Evolutionary conservation across 1,284 basidiomycete genomes (phyloP).

Genomic region (Fistulinella cinereoalba): DNA sequence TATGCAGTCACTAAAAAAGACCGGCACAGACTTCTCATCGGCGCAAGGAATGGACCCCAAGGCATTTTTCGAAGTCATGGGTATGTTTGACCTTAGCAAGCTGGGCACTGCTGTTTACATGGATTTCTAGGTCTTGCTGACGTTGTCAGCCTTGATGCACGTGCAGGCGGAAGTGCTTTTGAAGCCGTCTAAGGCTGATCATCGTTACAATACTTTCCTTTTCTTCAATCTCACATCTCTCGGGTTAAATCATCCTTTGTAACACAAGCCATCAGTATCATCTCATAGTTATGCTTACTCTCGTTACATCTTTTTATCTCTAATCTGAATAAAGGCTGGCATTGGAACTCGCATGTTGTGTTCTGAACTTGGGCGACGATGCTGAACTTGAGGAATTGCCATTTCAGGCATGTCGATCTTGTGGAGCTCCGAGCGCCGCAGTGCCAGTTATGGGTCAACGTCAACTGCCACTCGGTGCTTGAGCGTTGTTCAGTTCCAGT

Average conservation of each 20-base stretch:
- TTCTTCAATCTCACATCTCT: neutral
- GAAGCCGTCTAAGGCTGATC: conserved; percentile 39
- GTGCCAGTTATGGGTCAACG: too few species aligned
- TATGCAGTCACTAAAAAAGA: conserved; percentile 71
- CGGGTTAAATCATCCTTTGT: conserved; percentile 14
- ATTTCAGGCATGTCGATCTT: conserved; percentile 13
- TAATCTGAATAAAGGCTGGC: conserved; percentile 8
- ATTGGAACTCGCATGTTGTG: conserved; percentile 3
- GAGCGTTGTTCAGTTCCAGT: neutral
- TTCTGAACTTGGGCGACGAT: neutral
- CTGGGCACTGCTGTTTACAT: neutral
- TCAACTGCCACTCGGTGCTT: neutral
- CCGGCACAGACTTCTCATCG: conserved; percentile 66
- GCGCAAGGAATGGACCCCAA: conserved; percentile 76
- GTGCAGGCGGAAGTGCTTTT: conserved; percentile 60
- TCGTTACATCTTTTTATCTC: conserved; percentile 20
- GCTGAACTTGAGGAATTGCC: conserved; percentile 14
- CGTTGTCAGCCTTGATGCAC: conserved; percentile 54
- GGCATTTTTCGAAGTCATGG: conserved; percentile 74
- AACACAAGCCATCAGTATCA: conserved; percentile 18
- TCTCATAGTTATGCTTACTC: conserved; percentile 20
- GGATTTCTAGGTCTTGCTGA: conserved; percentile 48
- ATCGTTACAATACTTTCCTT: neutral
- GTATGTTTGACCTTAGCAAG: conserved; percentile 23
- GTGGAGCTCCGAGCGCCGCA: neutral